Percentiles rank a stretch among this genome's conserved stretches.
Evolutionary conservation across 768 basidiomycete genomes (phyloP).

Genomic region (Amanita rubescens): DNA sequence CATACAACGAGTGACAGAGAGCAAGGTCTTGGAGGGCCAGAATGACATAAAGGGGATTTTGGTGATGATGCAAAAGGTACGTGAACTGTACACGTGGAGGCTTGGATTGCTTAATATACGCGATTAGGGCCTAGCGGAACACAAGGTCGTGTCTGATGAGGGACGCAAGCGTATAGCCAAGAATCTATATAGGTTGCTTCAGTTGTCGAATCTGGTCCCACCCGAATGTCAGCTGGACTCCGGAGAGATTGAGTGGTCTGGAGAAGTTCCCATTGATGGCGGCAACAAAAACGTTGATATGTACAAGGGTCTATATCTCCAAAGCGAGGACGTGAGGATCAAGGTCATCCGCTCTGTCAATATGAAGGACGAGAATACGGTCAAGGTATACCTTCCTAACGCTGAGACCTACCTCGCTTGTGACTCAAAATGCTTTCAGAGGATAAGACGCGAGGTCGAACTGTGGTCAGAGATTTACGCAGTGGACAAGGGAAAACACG

Average conservation of each 20-base stretch:
- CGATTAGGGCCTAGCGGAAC: slow-evolving; percentile 27
- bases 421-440: too few species aligned
- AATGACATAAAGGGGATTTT: slow-evolving; percentile 22
- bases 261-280: slow-evolving; percentile 42
- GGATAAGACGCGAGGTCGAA: too few species aligned
- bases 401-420: too few species aligned
- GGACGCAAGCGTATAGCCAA: slow-evolving; percentile 36
- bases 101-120: too few species aligned
- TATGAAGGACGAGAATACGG: too few species aligned
- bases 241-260: slow-evolving; percentile 44
- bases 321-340: background rate
- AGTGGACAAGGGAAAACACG: too few species aligned
- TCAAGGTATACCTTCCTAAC: too few species aligned
- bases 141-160: slow-evolving; percentile 22
- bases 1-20: slow-evolving; percentile 30
- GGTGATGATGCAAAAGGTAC: too few species aligned
- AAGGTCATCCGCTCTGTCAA: background rate
- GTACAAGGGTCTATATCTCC: background rate
- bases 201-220: slow-evolving; percentile 36
- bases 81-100: too few species aligned
- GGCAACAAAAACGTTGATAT: slow-evolving; percentile 27
- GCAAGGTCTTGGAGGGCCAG: slow-evolving; percentile 17
- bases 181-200: slow-evolving; percentile 43
- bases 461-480: too few species aligned
- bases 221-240: slow-evolving; percentile 42